These are phyloP conservation scores for Danielozyma ontarioensis DNA, from an alignment of 805 yeast species.

Conservation along the genomic window DNA sequence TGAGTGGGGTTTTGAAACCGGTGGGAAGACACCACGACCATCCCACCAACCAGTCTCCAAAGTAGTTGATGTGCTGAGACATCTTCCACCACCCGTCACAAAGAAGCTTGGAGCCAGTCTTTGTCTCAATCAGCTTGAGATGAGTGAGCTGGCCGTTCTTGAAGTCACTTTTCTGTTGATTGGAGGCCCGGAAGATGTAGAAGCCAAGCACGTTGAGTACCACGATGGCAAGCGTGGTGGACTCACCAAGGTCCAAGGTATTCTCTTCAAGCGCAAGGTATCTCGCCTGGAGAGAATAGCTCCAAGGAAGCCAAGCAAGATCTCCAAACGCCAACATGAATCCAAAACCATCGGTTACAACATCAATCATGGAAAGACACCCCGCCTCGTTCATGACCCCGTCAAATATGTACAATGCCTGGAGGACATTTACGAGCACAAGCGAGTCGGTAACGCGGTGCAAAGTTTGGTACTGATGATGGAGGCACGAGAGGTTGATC, in stretches of 20 bases:
- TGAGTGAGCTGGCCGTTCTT: slow-evolving; percentile 70
- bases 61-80: slow-evolving; percentile 89
- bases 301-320: slow-evolving; percentile 85
- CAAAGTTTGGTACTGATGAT: slow-evolving; percentile 62
- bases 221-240: slow-evolving; percentile 36
- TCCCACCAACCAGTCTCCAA: slow-evolving; percentile 93
- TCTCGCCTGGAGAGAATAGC: slow-evolving; percentile 82
- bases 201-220: slow-evolving; percentile 58
- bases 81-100: slow-evolving; percentile 95
- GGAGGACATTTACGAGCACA: slow-evolving; percentile 61
- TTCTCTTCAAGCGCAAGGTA: slow-evolving; percentile 57
- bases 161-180: slow-evolving; percentile 80
- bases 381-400: slow-evolving; percentile 93
- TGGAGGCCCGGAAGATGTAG: slow-evolving; percentile 78
- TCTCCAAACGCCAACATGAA: slow-evolving; percentile 96
- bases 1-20: slow-evolving; percentile 72
- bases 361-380: slow-evolving; percentile 88
- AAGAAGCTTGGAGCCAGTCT: slow-evolving; percentile 72
- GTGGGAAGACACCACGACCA: slow-evolving; percentile 91
- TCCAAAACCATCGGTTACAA: slow-evolving; percentile 95
- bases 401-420: slow-evolving; percentile 80
- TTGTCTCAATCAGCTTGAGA: slow-evolving; percentile 57
- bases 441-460: slow-evolving; percentile 70
- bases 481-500: slow-evolving; percentile 72
- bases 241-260: slow-evolving; percentile 49